Percentiles rank a stretch among this genome's conserved stretches.
These are phyloP conservation scores for Microdochium trichocladiopsis DNA, from an alignment of 2,329 filamentous ascomycete species.

Conservation along the genomic window DNA sequence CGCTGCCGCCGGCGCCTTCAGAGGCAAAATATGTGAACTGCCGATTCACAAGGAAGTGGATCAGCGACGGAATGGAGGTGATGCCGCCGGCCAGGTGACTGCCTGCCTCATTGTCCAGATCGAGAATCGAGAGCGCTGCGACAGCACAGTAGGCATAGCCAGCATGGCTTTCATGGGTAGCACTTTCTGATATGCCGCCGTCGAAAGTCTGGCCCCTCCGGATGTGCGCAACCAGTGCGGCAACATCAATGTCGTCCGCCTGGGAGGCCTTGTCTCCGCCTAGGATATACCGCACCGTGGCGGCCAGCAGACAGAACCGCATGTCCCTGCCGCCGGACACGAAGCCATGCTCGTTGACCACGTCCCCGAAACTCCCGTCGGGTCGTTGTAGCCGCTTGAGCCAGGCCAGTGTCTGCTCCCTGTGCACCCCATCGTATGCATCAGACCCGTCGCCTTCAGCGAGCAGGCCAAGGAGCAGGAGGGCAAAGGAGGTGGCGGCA, in stretches of 20 bases:
- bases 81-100: conserved; percentile 29
- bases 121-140: conserved; percentile 69
- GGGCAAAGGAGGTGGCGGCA: conserved; percentile 82
- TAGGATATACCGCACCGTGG: conserved; percentile 76
- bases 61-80: conserved; percentile 24
- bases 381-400: conserved; percentile 66
- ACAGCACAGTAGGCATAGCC: conserved; percentile 90
- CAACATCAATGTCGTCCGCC: conserved; percentile 68
- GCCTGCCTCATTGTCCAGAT: conserved; percentile 37
- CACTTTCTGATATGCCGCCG: conserved; percentile 73
- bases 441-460: conserved; percentile 30
- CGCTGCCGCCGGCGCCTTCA: conserved; percentile 33
- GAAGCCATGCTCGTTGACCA: conserved; percentile 49
- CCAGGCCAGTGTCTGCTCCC: conserved; percentile 65
- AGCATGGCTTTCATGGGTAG: conserved; percentile 77
- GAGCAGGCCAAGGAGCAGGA: conserved; percentile 59
- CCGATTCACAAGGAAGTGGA: conserved; percentile 54
- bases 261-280: conserved; percentile 52
- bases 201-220: conserved; percentile 70
- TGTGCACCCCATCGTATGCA: conserved; percentile 57
- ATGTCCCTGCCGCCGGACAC: conserved; percentile 78
- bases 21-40: conserved; percentile 53
- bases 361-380: conserved; percentile 90
- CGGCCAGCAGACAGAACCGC: conserved; percentile 80
- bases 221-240: conserved; percentile 64